Percentiles rank a stretch among this genome's conserved stretches.
Evolutionary conservation across 2,329 filamentous ascomycete genomes (phyloP).

Genomic region (Fusarium nematophilum): DNA sequence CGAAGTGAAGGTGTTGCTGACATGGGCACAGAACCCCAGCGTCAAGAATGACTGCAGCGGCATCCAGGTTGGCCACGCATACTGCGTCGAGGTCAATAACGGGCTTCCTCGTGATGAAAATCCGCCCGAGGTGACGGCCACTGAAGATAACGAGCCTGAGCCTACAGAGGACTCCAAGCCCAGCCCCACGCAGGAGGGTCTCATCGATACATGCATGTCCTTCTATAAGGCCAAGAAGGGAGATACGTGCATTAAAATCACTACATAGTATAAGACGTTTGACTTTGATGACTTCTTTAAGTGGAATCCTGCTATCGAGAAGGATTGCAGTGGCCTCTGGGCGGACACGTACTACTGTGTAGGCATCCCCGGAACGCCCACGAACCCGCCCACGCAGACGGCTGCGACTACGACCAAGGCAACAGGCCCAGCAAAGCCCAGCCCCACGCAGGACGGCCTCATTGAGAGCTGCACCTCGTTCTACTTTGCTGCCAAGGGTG

Average conservation of each 20-base stretch:
- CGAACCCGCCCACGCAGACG: background rate
- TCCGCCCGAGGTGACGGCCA: slow-evolving; percentile 3
- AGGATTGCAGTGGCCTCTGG: slow-evolving; percentile 1
- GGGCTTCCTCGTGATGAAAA: slow-evolving; percentile 6
- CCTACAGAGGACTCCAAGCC: background rate
- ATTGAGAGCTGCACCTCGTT: slow-evolving; percentile 19
- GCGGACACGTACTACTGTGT: slow-evolving; percentile 11
- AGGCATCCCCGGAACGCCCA: background rate
- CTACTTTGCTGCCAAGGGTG: slow-evolving; percentile 10
- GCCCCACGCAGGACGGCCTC: background rate
- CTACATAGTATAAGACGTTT: background rate
- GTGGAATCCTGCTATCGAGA: slow-evolving; percentile 11
- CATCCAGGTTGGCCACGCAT: slow-evolving; percentile 14
- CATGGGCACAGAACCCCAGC: slow-evolving; percentile 17
- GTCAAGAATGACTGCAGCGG: slow-evolving; percentile 15
- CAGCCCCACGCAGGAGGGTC: background rate
- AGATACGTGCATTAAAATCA: slow-evolving; percentile 13
- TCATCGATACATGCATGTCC: background rate
- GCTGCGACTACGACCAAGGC: background rate
- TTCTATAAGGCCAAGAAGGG: slow-evolving; percentile 29
- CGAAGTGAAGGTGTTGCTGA: too few relatives aligned
- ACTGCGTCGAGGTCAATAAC: slow-evolving; percentile 22
- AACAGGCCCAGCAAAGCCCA: background rate
- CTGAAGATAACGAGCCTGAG: background rate
- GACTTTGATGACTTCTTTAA: slow-evolving; percentile 13